Evolutionary conservation across 495 filamentous ascomycete species (phyloP), one percentile per base, ranked within the genome.

Genomic region (Talaromyces borbonicus): DNA sequence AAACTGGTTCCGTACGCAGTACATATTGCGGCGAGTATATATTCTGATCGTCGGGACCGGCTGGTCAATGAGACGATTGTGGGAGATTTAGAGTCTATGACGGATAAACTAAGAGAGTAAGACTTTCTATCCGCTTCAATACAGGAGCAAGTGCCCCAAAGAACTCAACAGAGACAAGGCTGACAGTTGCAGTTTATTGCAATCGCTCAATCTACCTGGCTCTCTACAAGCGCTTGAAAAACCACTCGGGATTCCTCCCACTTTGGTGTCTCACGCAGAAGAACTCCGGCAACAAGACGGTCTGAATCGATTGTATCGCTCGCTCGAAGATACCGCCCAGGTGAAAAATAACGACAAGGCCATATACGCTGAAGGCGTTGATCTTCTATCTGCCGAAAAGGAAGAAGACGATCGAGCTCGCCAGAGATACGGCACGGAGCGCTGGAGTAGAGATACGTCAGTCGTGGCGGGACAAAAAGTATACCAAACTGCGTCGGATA

Each of bases 1-100:
- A 93, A 90, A 56, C 73, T 98, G 14, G 92, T 98, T 1, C 92
- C 92, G 6, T 97, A 95, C 60, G 87, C 90, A 2, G 92, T 97
- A 4, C 92, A 97, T 56, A 73, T 96, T 32, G 92, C 92, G 16
- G 85, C 92, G 5, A 94, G 86, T 43, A 95, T 96, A 11, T 98
- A 98, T 57, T 90, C 86, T 25, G 88, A 97, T 60, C 78, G 90
- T 33, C 74, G 90, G 29, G 90, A 98, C 58, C 75, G 90, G 26
- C 66, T 95, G 24, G 77, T 98, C 44, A 95, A 93, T 61, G 83
- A 81, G 49, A 79, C 76, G 15, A 84, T 96, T 24, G 82, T 96
- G 49, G 80, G 81, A 11, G 86, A 94, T 56, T 63, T 98, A 23
- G 90, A 95, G 56, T 78, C 69, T 4, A 69, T 96, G 60, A 94